These are phyloP conservation scores for Gossypium australe DNA, from an alignment of 345 rosid genomes.

Conservation along the genomic window DNA sequence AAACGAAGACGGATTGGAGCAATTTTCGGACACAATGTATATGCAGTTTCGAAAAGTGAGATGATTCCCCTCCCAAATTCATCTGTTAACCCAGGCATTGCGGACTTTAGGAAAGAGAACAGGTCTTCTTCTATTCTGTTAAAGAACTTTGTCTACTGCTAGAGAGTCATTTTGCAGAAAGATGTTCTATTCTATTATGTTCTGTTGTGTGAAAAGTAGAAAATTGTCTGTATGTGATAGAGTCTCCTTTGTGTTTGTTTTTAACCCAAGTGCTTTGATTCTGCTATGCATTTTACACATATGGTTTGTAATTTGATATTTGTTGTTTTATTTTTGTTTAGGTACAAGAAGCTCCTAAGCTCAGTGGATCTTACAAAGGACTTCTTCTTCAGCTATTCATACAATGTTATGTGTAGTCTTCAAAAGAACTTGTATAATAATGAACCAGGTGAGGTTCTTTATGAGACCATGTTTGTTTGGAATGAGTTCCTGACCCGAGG, in stretches of 20 bases:
- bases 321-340: constrained; percentile 28
- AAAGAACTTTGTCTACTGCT: constrained; percentile 1
- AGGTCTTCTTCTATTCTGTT: constrained; percentile 45
- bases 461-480: constrained; percentile 98
- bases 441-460: constrained; percentile 60
- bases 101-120: constrained; percentile 62
- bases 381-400: constrained; percentile 98
- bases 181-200: background rate
- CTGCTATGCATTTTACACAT: background rate
- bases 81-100: constrained; percentile 30
- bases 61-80: constrained; percentile 76
- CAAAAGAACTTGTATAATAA: constrained; percentile 72
- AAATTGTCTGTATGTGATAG: constrained; percentile 1
- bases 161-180: constrained; percentile 15
- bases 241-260: background rate
- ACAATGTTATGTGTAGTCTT: constrained; percentile 88
- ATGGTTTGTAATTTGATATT: constrained; percentile 7
- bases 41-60: constrained; percentile 78
- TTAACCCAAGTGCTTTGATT: background rate
- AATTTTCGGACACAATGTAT: constrained; percentile 80
- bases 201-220: constrained; percentile 5
- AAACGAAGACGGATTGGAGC: constrained; percentile 82
- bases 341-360: constrained; percentile 97
- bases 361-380: constrained; percentile 93
- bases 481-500: constrained; percentile 93